phyloP scores from a whole-genome alignment of 2,329 filamentous ascomycete genomes.

The Teratosphaeria nubilosa region DNA sequence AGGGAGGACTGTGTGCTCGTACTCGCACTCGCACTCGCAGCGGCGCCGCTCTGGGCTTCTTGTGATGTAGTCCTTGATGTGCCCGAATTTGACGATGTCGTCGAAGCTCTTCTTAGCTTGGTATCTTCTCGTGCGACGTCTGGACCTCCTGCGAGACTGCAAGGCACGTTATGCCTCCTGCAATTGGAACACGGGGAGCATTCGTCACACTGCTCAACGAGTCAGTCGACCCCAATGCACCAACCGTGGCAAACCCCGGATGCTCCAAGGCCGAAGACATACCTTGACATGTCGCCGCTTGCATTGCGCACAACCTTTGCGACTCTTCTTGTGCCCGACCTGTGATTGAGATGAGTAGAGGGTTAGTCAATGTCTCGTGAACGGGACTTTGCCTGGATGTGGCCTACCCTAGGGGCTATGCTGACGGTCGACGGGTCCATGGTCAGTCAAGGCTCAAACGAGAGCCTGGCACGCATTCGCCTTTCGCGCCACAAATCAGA shows the following conservation, averaged over 20 bases:
- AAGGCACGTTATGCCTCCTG: slow-evolving; percentile 19
- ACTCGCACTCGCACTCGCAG: slow-evolving; percentile 4
- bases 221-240: not conserved
- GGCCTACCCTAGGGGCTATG: slow-evolving; percentile 17
- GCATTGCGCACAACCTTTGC: slow-evolving; percentile 20
- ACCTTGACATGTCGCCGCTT: slow-evolving; percentile 25
- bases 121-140: slow-evolving; percentile 20
- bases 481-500: not conserved
- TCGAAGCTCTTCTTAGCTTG: slow-evolving; percentile 12
- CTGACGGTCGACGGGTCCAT: slow-evolving; percentile 1
- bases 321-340: slow-evolving; percentile 5
- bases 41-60: slow-evolving; percentile 7
- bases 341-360: too few relatives aligned
- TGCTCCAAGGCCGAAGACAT: slow-evolving; percentile 2
- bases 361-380: too few relatives aligned
- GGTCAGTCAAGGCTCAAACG: not conserved
- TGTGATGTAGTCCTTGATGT: slow-evolving; percentile 10
- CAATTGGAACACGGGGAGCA: slow-evolving; percentile 23
- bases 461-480: not conserved
- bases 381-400: too few relatives aligned
- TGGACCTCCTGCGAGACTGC: slow-evolving; percentile 23
- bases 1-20: slow-evolving; percentile 3
- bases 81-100: slow-evolving; percentile 10
- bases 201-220: slow-evolving; percentile 20
- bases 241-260: not conserved